phyloP scores from a whole-genome alignment of 139 green algal genomes.

The Edaphochlamys debaryana region DNA sequence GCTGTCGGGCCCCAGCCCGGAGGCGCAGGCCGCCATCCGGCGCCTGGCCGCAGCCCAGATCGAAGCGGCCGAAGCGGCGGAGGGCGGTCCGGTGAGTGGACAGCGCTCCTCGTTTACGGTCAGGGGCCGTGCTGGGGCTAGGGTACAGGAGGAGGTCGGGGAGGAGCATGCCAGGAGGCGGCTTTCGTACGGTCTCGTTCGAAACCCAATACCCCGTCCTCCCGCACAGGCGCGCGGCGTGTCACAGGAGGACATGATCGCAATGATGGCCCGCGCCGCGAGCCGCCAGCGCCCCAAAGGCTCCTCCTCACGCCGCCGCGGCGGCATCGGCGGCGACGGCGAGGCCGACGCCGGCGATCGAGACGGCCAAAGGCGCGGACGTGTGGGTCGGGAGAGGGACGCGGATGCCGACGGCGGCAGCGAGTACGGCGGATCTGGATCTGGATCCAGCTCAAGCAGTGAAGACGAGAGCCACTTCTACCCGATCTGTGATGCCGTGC shows the following conservation, averaged over 20 bases:
- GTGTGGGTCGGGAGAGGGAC: neutral
- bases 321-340: neutral
- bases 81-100: neutral
- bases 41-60: neutral
- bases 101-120: no score
- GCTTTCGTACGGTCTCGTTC: no score
- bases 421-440: no score
- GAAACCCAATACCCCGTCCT: neutral
- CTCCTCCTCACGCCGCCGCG: neutral
- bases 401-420: no score
- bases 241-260: conserved; percentile 20
- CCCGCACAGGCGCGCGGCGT: conserved; percentile 13
- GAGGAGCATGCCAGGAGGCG: no score
- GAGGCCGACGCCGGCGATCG: neutral
- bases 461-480: neutral
- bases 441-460: no score
- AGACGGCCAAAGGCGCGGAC: neutral
- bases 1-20: neutral
- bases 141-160: neutral
- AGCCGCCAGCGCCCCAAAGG: neutral
- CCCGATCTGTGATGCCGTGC: neutral
- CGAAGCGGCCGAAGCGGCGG: neutral
- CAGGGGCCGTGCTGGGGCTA: neutral
- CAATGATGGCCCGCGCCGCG: conserved; percentile 23
- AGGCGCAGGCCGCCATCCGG: neutral